phyloP scores from a whole-genome alignment of 805 yeast genomes.

The Komagataella pseudopastoris region DNA sequence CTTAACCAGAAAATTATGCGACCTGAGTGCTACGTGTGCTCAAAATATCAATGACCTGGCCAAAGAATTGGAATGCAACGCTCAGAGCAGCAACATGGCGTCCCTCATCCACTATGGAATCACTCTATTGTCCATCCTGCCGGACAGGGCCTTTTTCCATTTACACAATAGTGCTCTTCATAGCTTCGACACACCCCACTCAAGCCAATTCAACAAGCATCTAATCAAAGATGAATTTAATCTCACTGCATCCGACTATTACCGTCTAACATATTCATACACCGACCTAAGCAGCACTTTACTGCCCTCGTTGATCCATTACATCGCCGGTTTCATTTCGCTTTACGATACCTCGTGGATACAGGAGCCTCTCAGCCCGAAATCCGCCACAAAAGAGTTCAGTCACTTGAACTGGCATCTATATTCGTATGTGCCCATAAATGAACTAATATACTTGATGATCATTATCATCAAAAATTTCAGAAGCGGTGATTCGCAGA shows the following conservation, averaged over 20 bases:
- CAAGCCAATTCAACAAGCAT: not conserved
- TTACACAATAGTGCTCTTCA: not conserved
- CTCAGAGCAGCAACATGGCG: not conserved
- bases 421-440: slow-evolving; percentile 46
- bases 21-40: not conserved
- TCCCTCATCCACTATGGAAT: not conserved
- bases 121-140: not conserved
- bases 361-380: not conserved
- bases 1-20: not conserved
- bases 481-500: slow-evolving; percentile 17
- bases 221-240: not conserved
- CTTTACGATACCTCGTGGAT: not conserved
- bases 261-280: not conserved
- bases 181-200: not conserved
- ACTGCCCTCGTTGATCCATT: not conserved
- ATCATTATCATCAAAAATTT: slow-evolving; percentile 40
- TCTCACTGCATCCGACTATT: not conserved
- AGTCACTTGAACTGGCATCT: slow-evolving; percentile 49
- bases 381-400: slow-evolving; percentile 24
- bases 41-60: not conserved
- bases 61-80: not conserved
- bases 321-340: not conserved
- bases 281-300: not conserved
- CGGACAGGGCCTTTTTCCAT: not conserved
- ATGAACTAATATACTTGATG: slow-evolving; percentile 37